These are phyloP conservation scores for Astrephomene gubernaculifera DNA, from an alignment of 139 green algal species.

Conservation along the genomic window DNA sequence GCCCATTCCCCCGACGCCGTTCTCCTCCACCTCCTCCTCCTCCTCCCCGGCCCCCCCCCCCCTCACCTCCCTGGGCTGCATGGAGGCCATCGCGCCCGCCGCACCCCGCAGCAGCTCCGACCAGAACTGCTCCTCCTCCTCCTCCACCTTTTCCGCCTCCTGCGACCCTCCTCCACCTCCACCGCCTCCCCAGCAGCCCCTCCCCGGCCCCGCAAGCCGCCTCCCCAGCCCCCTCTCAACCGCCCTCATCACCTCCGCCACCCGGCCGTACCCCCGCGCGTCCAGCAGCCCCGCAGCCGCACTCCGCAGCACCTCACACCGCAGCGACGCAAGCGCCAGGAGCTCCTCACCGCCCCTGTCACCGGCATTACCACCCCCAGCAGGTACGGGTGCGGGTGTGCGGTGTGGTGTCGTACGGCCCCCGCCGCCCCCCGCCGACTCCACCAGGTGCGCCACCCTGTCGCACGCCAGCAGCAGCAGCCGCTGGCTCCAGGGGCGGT, in stretches of 20 bases:
- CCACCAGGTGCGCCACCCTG: not conserved
- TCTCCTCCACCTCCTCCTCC: not conserved
- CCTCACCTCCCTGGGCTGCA: not conserved
- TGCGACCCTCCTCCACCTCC: not conserved
- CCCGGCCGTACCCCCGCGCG: not conserved
- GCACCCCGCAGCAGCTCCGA: not conserved
- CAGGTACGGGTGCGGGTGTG: not conserved
- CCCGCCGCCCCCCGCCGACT: no score
- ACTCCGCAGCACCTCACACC: not conserved
- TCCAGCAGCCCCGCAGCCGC: not conserved
- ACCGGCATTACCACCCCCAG: not conserved
- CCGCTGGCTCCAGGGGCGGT: constrained; percentile 4
- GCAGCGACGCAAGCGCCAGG: not conserved
- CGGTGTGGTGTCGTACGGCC: not conserved
- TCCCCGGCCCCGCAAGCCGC: no score
- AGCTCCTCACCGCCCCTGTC: not conserved
- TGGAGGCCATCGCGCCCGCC: not conserved
- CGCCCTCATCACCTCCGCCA: not conserved
- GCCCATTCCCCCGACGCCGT: no score
- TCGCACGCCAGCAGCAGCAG: constrained; percentile 9
- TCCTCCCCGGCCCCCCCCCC: not conserved
- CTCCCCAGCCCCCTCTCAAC: no score
- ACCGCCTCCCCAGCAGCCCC: no score
- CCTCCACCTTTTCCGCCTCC: not conserved
- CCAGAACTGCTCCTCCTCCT: constrained; percentile 12